Conservation (phyloP, 177 flowering plant species). For the Vitis hybrid region DNA sequence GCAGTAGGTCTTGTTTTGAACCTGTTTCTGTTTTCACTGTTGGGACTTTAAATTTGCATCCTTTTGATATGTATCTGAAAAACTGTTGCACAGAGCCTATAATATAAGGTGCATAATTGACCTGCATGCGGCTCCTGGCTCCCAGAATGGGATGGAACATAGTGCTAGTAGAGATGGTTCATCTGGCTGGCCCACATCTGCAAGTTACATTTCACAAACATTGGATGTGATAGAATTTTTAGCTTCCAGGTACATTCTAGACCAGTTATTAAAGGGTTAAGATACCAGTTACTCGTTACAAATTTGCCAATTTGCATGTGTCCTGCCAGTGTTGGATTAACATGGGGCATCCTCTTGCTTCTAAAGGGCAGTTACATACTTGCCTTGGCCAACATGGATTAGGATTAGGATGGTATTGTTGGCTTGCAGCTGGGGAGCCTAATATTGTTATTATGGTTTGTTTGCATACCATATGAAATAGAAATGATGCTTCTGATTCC, state of each 20-base stretch:
- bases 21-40: not conserved
- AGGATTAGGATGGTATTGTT: not conserved
- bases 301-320: no score
- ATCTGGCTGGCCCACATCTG: slow-evolving; percentile 61
- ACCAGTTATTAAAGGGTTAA: not conserved
- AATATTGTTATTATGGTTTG: not conserved
- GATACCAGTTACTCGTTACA: no score
- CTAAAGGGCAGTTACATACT: not conserved
- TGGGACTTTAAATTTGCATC: not conserved
- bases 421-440: not conserved
- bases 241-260: slow-evolving; percentile 60
- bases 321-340: no score
- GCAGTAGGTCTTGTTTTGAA: slow-evolving; percentile 57
- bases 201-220: slow-evolving; percentile 60
- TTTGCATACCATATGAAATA: not conserved
- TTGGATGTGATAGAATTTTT: slow-evolving; percentile 73
- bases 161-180: slow-evolving; percentile 90
- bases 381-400: not conserved
- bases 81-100: slow-evolving; percentile 50
- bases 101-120: slow-evolving; percentile 80
- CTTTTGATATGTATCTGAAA: not conserved
- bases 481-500: not conserved
- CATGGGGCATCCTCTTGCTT: not conserved
- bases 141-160: slow-evolving; percentile 95
- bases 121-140: slow-evolving; percentile 95